Evolutionary conservation across 192 early-diverging fungal species (phyloP), one percentile per base, ranked within the genome.

Genomic region (Coemansia sp.): DNA sequence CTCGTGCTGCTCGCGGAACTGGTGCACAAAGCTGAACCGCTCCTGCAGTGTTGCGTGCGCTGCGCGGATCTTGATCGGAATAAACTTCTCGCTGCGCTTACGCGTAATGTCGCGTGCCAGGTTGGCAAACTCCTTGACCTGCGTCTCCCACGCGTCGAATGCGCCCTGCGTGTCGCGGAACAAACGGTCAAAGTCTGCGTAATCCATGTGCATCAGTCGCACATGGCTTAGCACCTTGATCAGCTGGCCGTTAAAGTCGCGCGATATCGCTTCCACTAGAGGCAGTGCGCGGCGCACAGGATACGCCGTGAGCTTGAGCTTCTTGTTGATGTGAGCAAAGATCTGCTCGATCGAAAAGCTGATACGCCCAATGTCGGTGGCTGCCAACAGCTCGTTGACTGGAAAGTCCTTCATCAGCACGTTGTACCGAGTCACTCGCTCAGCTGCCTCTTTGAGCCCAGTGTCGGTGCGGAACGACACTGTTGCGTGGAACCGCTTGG

Each of bases 401-500:
- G 98, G 98, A 59, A 99, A 99, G 56, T 99, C 97, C 77, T 92
- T 93, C 96, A 99, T 98, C 37, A 99, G 84, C 67, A 90, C 90
- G 72, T 98, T 98, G 87, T 96, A 98, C 64, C 91, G 94, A 67
- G 85, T 83, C 6, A 97, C 95, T 66, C 86, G 87, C 51, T 99
- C 98, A 5, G 87, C 88, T 0, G 89, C 92, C 69, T 98, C 97
- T 75, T 98, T 98, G 17, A 99, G 83, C 29, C 96, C 94, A 0
- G 97, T 99, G 75, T 99, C 98, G 9, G 96, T 92, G 64, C 92
- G 89, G 74, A 99, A 99, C 66, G 90, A 92, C 59, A 97, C 91
- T 19, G 98, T 99, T 0, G 95, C 94, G 65, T 97, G 96, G 85
- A 94, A 99, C 22, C 98, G 90, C 82, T 99, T 99, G 11, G 98